Conservation (phyloP, 345 rosid genomes). For the Sonneratia caseolaris region DNA sequence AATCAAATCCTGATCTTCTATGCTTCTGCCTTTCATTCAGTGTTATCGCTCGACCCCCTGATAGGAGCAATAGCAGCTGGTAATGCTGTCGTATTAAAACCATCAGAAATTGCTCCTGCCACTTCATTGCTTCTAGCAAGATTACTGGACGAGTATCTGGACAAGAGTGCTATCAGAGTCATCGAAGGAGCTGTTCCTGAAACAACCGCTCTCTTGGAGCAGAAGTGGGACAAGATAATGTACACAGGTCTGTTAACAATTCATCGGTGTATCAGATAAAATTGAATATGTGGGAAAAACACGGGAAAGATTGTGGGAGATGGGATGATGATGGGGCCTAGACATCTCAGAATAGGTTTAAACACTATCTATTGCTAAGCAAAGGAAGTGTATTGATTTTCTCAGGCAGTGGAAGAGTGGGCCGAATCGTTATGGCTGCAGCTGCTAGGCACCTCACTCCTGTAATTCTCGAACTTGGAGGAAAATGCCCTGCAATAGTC, state of each 20-base stretch:
- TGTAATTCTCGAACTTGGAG: slow-evolving; percentile 42
- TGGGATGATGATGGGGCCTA: too few relatives aligned
- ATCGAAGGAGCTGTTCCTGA: slow-evolving; percentile 38
- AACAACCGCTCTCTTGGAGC: slow-evolving; percentile 36
- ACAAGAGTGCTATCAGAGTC: slow-evolving; percentile 22
- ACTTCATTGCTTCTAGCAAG: slow-evolving; percentile 30
- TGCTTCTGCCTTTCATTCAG: slow-evolving; percentile 19
- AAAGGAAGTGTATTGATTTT: neutral
- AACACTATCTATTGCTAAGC: neutral
- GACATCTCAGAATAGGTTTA: neutral
- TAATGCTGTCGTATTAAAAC: slow-evolving; percentile 43
- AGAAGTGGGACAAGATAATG: slow-evolving; percentile 46
- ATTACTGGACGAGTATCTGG: slow-evolving; percentile 29
- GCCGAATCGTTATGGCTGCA: slow-evolving; percentile 44
- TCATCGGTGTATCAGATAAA: too few relatives aligned
- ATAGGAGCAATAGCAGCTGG: slow-evolving; percentile 61
- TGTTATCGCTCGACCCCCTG: slow-evolving; percentile 67
- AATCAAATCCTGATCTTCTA: neutral
- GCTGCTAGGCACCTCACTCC: slow-evolving; percentile 52
- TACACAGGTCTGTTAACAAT: slow-evolving; percentile 32
- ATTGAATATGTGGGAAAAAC: too few relatives aligned
- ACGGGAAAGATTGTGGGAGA: too few relatives aligned
- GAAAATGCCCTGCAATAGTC: slow-evolving; percentile 49
- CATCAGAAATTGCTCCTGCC: slow-evolving; percentile 49
- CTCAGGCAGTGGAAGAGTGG: slow-evolving; percentile 37